Evolutionary conservation across 257 asterid species (phyloP), one percentile per base, ranked within the genome.

Genomic region (Solanum neorickii): DNA sequence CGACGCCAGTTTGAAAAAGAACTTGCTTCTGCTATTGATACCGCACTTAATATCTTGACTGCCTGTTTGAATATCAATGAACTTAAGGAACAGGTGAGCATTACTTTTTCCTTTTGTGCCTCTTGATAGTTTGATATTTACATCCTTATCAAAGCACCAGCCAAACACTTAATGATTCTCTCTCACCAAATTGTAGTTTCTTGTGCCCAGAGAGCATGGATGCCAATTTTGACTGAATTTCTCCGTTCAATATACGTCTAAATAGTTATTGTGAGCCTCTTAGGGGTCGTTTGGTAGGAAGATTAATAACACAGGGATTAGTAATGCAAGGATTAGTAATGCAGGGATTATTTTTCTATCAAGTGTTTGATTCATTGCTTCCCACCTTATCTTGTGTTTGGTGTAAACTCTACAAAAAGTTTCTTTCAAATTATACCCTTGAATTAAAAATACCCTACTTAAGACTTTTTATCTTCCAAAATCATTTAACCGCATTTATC

Each of bases 1-100:
- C 98, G 99, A 47, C 99, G 99, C 87, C 92, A 87, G 86, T 95
- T 97, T 31, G 99, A 96, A 92, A 89, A 92, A 72, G 99, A 97
- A 91, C 98, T 97, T 87, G 94, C 96, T 87, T 95, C 96, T 47
- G 95, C 94, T 77, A 91, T 93, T 87, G 98, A 96, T 91, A 88
- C 90, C 65, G 96, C 99, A 85, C 97, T 96, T 88, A 89, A 91
- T 89, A 91, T 97, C 89, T 92, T 97, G 92, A 94, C 98, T 82
- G 97, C 98, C 87, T 97, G 99, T 92, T 92, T 96, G 94, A 93
- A 87, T 88, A 91, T 96, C 68, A 94, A 90, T 90, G 98, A 94
- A 86, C 92, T 95, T 87, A 89, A 90, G 83, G 99, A 96, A 93
- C 98, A 97, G 98, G 99, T 96, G 86, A 77, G 87, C 66, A 85